phyloP scores from a whole-genome alignment of 176 grass and related monocot species.

The Oryza officinalis region DNA sequence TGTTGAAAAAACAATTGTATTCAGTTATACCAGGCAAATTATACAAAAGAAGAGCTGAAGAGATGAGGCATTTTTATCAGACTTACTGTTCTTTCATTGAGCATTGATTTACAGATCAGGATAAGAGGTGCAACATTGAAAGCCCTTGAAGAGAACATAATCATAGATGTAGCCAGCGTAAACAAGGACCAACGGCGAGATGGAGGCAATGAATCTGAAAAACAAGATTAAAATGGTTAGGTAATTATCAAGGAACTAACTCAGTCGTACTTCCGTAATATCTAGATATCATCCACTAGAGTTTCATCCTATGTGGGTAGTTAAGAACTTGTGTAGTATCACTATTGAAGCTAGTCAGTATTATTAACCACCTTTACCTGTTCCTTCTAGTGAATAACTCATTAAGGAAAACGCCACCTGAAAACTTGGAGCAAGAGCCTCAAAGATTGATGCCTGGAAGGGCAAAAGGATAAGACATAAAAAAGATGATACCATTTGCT shows the following conservation, averaged over 20 bases:
- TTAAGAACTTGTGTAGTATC: conserved; percentile 9
- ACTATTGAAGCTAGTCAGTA: not conserved
- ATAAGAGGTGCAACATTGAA: conserved; percentile 73
- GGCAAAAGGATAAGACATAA: conserved; percentile 36
- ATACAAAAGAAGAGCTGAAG: not conserved
- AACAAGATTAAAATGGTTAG: not conserved
- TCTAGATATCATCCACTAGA: conserved; percentile 6
- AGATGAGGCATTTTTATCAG: conserved; percentile 4
- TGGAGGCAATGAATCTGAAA: conserved; percentile 61
- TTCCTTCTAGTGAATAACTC: conserved; percentile 58
- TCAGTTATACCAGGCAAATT: conserved; percentile 5
- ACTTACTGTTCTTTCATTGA: conserved; percentile 69
- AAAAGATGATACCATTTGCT: not conserved
- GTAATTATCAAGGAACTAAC: conserved; percentile 6
- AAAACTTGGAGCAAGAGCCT: conserved; percentile 82
- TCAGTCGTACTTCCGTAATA: not conserved
- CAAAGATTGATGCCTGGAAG: conserved; percentile 74
- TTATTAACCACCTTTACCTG: conserved; percentile 49
- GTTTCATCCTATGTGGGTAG: not conserved
- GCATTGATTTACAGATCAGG: conserved; percentile 70
- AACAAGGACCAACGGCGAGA: conserved; percentile 72
- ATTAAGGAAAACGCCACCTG: conserved; percentile 85
- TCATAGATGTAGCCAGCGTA: conserved; percentile 81
- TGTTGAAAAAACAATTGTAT: not conserved
- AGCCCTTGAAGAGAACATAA: conserved; percentile 84